These are phyloP conservation scores for Aureobasidium sp. DNA, from an alignment of 2,329 filamentous ascomycete genomes.

Conservation along the genomic window DNA sequence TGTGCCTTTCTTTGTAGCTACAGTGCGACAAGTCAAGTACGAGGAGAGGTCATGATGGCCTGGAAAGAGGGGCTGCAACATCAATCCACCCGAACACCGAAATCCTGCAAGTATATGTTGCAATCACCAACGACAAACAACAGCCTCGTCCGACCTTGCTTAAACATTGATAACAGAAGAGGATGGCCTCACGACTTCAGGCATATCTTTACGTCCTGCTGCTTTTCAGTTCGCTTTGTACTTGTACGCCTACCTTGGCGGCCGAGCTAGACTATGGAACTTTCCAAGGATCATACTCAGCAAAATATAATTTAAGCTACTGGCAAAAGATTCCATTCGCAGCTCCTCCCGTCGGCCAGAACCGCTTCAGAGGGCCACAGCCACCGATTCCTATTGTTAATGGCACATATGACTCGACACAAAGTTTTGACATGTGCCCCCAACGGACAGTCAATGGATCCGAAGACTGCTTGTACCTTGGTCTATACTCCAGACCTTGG, in stretches of 20 bases:
- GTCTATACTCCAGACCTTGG: conserved; percentile 53
- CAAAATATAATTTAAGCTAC: conserved; percentile 27
- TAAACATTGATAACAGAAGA: neutral
- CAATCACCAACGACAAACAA: neutral
- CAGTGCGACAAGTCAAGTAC: no score
- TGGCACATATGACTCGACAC: conserved; percentile 46
- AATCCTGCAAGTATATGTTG: neutral
- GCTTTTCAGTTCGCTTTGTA: neutral
- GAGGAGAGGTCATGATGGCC: neutral
- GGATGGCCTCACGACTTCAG: neutral
- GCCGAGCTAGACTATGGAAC: conserved; percentile 14
- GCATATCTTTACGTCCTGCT: neutral
- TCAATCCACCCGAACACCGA: neutral
- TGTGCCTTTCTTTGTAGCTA: no score
- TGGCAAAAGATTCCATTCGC: conserved; percentile 55
- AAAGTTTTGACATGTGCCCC: conserved; percentile 49
- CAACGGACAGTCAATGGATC: conserved; percentile 47
- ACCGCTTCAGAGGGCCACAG: conserved; percentile 54
- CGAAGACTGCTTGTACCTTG: conserved; percentile 55
- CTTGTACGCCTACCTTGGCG: neutral
- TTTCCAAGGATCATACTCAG: conserved; percentile 12
- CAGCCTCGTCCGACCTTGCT: no score
- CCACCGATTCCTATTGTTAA: conserved; percentile 41
- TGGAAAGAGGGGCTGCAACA: neutral
- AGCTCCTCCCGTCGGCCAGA: conserved; percentile 47